A percentile compares a stretch with the other conserved stretches of the same genome.
These are phyloP conservation scores for Scheffersomyces illinoinensis DNA, from an alignment of 1,139 yeast species.

Conservation along the genomic window DNA sequence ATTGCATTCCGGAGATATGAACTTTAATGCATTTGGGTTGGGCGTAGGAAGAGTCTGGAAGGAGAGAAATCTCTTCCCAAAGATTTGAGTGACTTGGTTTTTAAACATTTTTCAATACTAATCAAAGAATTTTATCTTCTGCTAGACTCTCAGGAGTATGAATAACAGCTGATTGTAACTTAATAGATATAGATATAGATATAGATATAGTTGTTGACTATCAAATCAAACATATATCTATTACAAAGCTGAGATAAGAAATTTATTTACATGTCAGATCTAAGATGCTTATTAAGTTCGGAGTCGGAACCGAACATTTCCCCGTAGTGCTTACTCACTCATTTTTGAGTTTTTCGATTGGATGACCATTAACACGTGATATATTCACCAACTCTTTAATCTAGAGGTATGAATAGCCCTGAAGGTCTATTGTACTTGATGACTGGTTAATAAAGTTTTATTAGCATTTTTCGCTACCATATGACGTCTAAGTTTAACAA, in stretches of 20 bases:
- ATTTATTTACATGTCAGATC: background rate
- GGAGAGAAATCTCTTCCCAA: slow-evolving; percentile 25
- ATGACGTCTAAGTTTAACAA: too few species aligned
- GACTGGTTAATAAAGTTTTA: too few species aligned
- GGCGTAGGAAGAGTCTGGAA: slow-evolving; percentile 68
- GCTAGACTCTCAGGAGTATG: background rate
- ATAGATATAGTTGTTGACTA: background rate
- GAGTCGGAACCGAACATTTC: slow-evolving; percentile 1
- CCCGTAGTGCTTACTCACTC: background rate
- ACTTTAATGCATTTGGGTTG: slow-evolving; percentile 88
- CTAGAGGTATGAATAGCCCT: too few species aligned
- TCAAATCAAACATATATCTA: background rate
- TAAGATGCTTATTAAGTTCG: background rate
- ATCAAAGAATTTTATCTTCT: background rate
- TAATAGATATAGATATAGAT: background rate
- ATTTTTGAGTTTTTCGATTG: background rate
- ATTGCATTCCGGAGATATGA: slow-evolving; percentile 47
- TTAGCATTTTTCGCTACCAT: too few species aligned
- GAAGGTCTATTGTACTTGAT: too few species aligned
- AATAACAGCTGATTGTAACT: background rate
- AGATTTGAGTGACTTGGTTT: background rate
- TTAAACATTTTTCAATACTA: background rate
- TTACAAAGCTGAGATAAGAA: background rate
- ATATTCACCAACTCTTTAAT: too few species aligned
- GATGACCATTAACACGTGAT: background rate